Percentiles rank a stretch among this genome's conserved stretches.
Evolutionary conservation across 805 yeast species (phyloP).

Genomic region (Pichia rugopelliculosa): DNA sequence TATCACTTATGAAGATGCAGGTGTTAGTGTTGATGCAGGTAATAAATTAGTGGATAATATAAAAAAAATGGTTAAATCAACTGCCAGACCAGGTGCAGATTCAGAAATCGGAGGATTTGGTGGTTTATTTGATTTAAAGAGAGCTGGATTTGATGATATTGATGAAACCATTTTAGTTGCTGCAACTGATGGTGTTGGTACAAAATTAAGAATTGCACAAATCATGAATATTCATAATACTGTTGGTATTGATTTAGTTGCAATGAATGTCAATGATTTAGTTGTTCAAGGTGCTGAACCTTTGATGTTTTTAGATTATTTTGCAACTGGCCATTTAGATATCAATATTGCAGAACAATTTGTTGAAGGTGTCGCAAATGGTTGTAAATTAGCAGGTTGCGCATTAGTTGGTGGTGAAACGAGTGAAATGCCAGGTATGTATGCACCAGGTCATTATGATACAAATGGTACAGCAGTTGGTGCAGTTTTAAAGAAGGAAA

Average conservation of each 20-base stretch:
- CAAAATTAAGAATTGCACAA: constrained; percentile 93
- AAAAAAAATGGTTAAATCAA: constrained; percentile 83
- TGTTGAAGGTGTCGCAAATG: constrained; percentile 93
- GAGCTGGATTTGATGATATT: constrained; percentile 75
- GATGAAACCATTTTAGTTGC: constrained; percentile 81
- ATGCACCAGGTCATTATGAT: constrained; percentile 91
- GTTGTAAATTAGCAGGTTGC: constrained; percentile 92
- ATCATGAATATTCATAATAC: constrained; percentile 82
- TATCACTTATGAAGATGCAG: constrained; percentile 90
- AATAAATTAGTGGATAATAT: constrained; percentile 84
- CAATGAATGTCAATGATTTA: constrained; percentile 97
- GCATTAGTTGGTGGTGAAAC: constrained; percentile 99
- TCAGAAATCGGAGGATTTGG: constrained; percentile 99
- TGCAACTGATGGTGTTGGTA: constrained; percentile 99
- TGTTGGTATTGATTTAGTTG: constrained; percentile 98
- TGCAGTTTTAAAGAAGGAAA: constrained; percentile 70
- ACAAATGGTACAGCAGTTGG: constrained; percentile 99
- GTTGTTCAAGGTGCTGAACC: constrained; percentile 99
- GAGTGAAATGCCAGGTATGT: constrained; percentile 99
- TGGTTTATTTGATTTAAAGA: constrained; percentile 84
- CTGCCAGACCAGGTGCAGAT: constrained; percentile 93
- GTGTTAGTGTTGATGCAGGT: constrained; percentile 97
- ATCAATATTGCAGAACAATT: constrained; percentile 77
- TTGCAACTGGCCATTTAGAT: constrained; percentile 90
- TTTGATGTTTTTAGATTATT: constrained; percentile 87